Evolutionary conservation across 345 rosid genomes (phyloP).

Genomic region (Streptanthus diversifolius): DNA sequence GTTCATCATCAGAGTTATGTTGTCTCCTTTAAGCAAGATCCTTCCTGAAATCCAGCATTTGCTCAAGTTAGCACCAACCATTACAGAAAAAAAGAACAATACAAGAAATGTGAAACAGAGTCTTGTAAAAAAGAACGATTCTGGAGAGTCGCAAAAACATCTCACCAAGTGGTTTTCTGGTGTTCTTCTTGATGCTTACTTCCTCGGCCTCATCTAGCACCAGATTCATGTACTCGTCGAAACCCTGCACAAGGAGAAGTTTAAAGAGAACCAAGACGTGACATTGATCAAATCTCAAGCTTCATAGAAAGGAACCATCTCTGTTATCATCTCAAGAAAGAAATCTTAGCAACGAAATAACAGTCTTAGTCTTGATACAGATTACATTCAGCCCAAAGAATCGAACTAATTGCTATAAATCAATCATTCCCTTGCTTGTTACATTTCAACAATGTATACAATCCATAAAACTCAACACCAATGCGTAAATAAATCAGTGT

Average conservation of each 20-base stretch:
- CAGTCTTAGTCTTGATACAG: neutral
- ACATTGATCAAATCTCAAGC: neutral
- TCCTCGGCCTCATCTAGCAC: conserved; percentile 90
- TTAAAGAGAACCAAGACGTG: neutral
- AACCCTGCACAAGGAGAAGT: conserved; percentile 47
- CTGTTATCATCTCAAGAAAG: neutral
- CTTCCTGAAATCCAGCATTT: conserved; percentile 48
- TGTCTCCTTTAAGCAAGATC: conserved; percentile 81
- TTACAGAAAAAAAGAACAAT: neutral
- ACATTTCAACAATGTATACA: neutral
- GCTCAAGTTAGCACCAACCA: neutral
- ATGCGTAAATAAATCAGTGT: neutral
- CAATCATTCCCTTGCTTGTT: neutral
- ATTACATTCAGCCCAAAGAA: neutral
- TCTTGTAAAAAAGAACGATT: neutral
- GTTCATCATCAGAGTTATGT: conserved; percentile 86
- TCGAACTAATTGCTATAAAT: neutral
- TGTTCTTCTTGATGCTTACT: conserved; percentile 71
- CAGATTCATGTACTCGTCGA: conserved; percentile 90
- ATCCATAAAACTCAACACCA: neutral
- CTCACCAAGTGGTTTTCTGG: conserved; percentile 64
- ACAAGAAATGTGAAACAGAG: neutral
- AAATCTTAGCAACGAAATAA: neutral
- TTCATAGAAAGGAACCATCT: neutral
- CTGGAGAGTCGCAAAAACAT: neutral